Conservation (phyloP, 805 yeast species). For the Ogataea paraovalis region DNA sequence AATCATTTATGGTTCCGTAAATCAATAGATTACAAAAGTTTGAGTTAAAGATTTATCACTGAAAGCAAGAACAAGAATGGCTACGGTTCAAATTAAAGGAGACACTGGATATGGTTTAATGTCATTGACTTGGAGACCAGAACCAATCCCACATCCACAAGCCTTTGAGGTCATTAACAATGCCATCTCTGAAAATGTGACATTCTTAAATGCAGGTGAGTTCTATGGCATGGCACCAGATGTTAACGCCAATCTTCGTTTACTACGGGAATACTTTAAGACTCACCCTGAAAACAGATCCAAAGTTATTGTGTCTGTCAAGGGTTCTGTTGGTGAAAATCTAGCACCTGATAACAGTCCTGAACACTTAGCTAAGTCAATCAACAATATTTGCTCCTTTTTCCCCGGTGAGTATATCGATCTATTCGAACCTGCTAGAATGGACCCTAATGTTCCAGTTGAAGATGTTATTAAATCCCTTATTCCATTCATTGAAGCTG, state of each 20-base stretch:
- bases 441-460: conserved; percentile 52
- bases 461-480: conserved; percentile 57
- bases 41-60: too few relatives aligned
- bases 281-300: conserved; percentile 51
- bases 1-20: too few relatives aligned
- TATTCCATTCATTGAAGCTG: conserved; percentile 55
- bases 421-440: conserved; percentile 69
- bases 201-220: conserved; percentile 69
- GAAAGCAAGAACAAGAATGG: too few relatives aligned
- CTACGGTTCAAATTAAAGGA: conserved; percentile 13
- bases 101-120: conserved; percentile 71
- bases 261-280: conserved; percentile 54
- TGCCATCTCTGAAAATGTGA: conserved; percentile 46
- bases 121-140: conserved; percentile 71
- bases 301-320: conserved; percentile 58
- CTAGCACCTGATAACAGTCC: conserved; percentile 47
- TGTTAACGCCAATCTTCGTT: conserved; percentile 47
- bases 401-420: conserved; percentile 43
- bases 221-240: conserved; percentile 58
- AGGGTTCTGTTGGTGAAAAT: conserved; percentile 50
- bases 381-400: conserved; percentile 40
- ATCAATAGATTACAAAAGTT: too few relatives aligned
- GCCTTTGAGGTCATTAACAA: conserved; percentile 52
- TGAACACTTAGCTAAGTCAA: conserved; percentile 43
- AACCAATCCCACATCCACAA: conserved; percentile 49